Evolutionary conservation across 495 filamentous ascomycete genomes (phyloP).

Genomic region (Podospora pseudocomata): DNA sequence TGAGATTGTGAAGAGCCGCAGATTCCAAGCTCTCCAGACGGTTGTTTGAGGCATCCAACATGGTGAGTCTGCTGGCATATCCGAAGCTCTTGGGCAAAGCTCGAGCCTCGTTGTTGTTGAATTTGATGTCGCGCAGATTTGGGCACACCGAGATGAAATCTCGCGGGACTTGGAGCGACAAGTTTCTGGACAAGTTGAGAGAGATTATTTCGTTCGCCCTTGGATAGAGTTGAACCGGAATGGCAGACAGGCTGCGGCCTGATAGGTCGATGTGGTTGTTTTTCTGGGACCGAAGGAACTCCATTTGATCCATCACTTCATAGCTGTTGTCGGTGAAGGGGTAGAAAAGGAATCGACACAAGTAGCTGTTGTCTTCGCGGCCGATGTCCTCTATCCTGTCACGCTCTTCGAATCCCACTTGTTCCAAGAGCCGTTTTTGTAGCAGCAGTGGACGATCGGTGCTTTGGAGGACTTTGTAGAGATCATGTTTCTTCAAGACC

Average conservation of each 20-base stretch:
- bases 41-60: slow-evolving; percentile 94
- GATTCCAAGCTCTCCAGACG: slow-evolving; percentile 80
- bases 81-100: slow-evolving; percentile 81
- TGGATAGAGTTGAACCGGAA: slow-evolving; percentile 89
- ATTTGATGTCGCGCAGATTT: slow-evolving; percentile 92
- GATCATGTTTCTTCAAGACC: slow-evolving; percentile 85
- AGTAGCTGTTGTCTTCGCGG: slow-evolving; percentile 95
- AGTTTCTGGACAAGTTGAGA: slow-evolving; percentile 85
- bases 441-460: slow-evolving; percentile 83
- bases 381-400: slow-evolving; percentile 92
- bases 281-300: slow-evolving; percentile 75
- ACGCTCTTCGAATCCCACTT: slow-evolving; percentile 83
- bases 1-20: slow-evolving; percentile 60
- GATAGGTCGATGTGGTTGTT: slow-evolving; percentile 90
- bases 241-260: slow-evolving; percentile 88
- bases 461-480: slow-evolving; percentile 73
- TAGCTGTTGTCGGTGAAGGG: slow-evolving; percentile 84
- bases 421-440: slow-evolving; percentile 87
- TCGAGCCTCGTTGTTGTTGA: slow-evolving; percentile 83
- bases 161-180: slow-evolving; percentile 87
- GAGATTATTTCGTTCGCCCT: slow-evolving; percentile 91
- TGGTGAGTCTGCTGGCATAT: slow-evolving; percentile 74
- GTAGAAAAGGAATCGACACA: slow-evolving; percentile 92
- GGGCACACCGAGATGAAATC: slow-evolving; percentile 95
- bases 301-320: slow-evolving; percentile 61